Evolutionary conservation across 2,329 filamentous ascomycete genomes (phyloP).

Genomic region (Epicoccum sorghinum): DNA sequence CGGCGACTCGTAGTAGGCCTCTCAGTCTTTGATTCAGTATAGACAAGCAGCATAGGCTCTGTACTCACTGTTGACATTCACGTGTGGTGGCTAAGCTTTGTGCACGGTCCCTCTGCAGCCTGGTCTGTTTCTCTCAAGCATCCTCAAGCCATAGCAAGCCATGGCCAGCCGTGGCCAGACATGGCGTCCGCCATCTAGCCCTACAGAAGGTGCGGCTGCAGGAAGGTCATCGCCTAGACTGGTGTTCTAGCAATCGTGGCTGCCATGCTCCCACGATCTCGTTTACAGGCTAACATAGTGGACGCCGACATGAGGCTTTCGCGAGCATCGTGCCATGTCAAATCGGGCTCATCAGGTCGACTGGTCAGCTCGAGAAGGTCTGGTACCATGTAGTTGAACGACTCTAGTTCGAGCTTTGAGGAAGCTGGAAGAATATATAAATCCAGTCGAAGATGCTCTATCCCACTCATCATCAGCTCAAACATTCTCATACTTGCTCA

Average conservation of each 20-base stretch:
- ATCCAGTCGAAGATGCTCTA: not conserved
- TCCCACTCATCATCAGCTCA: conserved; percentile 5
- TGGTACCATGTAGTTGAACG: not conserved
- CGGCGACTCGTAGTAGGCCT: not conserved
- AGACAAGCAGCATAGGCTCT: not conserved
- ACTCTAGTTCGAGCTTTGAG: not conserved
- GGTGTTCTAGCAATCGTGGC: conserved; percentile 16
- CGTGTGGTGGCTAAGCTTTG: not conserved
- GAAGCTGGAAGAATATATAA: conserved; percentile 16
- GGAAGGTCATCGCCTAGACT: conserved; percentile 1
- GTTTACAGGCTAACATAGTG: not conserved
- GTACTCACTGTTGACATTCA: not conserved
- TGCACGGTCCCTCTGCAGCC: not conserved
- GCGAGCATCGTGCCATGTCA: conserved; percentile 3
- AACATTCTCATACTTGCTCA: conserved; percentile 18
- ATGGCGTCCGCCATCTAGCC: conserved; percentile 5
- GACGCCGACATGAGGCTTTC: conserved; percentile 6
- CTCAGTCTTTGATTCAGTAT: not conserved
- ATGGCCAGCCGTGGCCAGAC: conserved; percentile 2
- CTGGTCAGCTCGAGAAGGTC: conserved; percentile 11
- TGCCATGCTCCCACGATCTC: conserved; percentile 4
- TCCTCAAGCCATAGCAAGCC: conserved; percentile 5
- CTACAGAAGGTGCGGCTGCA: conserved; percentile 2
- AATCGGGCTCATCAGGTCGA: conserved; percentile 3
- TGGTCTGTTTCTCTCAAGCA: conserved; percentile 1